Base-by-base conservation (phyloP, 2,329 filamentous ascomycete species). In the Penicillium brevicompactum region DNA sequence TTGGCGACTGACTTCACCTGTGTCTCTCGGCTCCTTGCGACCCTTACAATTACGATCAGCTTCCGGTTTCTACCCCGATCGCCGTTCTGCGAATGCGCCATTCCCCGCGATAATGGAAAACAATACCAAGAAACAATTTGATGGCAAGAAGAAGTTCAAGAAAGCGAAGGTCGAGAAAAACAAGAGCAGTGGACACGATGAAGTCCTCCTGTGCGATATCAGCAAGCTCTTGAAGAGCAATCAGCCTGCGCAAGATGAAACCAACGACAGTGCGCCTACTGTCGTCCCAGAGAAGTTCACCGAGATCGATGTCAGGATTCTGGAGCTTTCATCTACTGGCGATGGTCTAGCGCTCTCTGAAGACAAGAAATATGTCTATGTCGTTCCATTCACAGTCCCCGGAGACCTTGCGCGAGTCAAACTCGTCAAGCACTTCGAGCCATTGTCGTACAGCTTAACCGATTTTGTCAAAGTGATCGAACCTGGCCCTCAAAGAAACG, bases 331-430 rank as follows among this genome's bases (percentile, higher is more conserved):
- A 0, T 97, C 93, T 0, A 96, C 91, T 0, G 94, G 94, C 50
- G 94, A 97, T 64, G 94, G 91, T 2, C 82, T 99, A 53, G 94
- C 90, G 4, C 79, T 90, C 55, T 83, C 85, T n/a, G 77, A 84
- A 27, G 82, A 84, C 56, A 80, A 79, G n/a, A 78, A 84, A 52
- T 81, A 88, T 77, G 75, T 97, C 72, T 97, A 92, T 69, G 87
- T 94, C 48, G 88, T 97, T 1, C 92, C 93, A 4, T 99, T 97
- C 70, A 84, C 88, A 21, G 83, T 93, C 2, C 92, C 94, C 0
- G 94, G 94, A 30, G 94, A 99, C 73, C 82, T 80, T 2, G 87
- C 90, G 56, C 85, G 84, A 55, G 89, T 89, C 58, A 95, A 92
- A 71, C 86, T 95, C 43, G 87, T 89, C 71, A 88, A 85, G 49